Evolutionary conservation across 2,329 filamentous ascomycete species (phyloP).

Genomic region (Trichoderma atrobrunneum): DNA sequence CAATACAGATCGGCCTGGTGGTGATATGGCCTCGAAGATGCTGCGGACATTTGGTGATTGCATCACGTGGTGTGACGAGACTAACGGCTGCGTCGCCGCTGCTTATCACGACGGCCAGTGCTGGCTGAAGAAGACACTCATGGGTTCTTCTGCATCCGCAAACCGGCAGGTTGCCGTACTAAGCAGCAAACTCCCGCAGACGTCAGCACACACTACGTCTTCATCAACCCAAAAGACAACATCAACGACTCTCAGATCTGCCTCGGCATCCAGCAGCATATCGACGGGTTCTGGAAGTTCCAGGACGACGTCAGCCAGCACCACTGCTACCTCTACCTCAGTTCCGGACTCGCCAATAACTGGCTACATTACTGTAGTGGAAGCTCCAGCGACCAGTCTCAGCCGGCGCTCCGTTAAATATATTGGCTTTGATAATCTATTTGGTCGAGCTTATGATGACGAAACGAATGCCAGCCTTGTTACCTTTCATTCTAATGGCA

Average conservation of each 20-base stretch:
- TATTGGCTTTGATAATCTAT: no score
- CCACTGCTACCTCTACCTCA: neutral
- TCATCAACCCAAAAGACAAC: neutral
- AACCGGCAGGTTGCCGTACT: neutral
- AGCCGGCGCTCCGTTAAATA: no score
- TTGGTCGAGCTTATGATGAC: no score
- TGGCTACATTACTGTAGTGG: no score
- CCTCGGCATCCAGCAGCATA: neutral
- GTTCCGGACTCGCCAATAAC: no score
- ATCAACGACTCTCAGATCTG: neutral
- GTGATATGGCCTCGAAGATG: neutral
- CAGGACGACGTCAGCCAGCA: no score
- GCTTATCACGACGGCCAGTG: neutral
- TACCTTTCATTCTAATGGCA: no score
- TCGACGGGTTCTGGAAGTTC: no score
- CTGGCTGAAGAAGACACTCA: neutral
- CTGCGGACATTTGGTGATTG: neutral
- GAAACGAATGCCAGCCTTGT: no score
- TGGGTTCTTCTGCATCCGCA: neutral
- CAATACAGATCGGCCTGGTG: neutral
- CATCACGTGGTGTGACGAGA: conserved; percentile 1
- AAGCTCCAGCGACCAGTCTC: no score
- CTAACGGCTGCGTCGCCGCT: neutral
- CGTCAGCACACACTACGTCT: neutral
- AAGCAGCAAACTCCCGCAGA: conserved; percentile 9